phyloP scores from a whole-genome alignment of 1,139 yeast genomes.

The Dujonia santamariae region DNA sequence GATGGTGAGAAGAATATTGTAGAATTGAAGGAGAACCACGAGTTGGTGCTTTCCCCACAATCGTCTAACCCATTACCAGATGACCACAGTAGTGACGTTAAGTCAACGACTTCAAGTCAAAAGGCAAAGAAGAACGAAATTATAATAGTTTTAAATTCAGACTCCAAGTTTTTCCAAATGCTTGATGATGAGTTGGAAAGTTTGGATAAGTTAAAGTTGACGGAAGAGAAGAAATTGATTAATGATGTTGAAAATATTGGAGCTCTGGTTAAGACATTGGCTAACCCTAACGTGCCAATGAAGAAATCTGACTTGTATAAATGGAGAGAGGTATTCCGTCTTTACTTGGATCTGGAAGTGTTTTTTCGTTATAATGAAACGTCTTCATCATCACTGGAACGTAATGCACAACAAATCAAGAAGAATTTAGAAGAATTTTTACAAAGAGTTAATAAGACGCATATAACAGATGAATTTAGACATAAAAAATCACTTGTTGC shows the following conservation, averaged over 20 bases:
- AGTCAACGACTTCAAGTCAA: background rate
- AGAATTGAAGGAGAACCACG: slow-evolving; percentile 15
- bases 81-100: background rate
- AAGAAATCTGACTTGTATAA: slow-evolving; percentile 56
- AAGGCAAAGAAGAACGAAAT: slow-evolving; percentile 25
- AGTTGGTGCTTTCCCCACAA: slow-evolving; percentile 12
- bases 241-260: slow-evolving; percentile 44
- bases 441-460: slow-evolving; percentile 37
- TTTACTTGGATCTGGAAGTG: slow-evolving; percentile 64
- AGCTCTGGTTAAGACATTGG: slow-evolving; percentile 30
- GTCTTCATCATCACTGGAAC: slow-evolving; percentile 36
- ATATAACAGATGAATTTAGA: slow-evolving; percentile 42
- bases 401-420: slow-evolving; percentile 35
- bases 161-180: slow-evolving; percentile 54
- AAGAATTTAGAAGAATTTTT: slow-evolving; percentile 42
- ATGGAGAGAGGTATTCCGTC: slow-evolving; percentile 70
- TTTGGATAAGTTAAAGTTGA: slow-evolving; percentile 43
- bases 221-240: slow-evolving; percentile 45
- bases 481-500: slow-evolving; percentile 46
- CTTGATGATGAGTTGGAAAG: slow-evolving; percentile 53
- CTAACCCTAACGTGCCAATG: slow-evolving; percentile 32
- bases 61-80: background rate
- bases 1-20: slow-evolving; percentile 12
- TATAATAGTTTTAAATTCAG: slow-evolving; percentile 38
- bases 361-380: slow-evolving; percentile 57